Percentiles rank a stretch among this genome's conserved stretches.
These are phyloP conservation scores for Phascolomyces articulosus DNA, from an alignment of 371 early-diverging fungal genomes.

Conservation along the genomic window DNA sequence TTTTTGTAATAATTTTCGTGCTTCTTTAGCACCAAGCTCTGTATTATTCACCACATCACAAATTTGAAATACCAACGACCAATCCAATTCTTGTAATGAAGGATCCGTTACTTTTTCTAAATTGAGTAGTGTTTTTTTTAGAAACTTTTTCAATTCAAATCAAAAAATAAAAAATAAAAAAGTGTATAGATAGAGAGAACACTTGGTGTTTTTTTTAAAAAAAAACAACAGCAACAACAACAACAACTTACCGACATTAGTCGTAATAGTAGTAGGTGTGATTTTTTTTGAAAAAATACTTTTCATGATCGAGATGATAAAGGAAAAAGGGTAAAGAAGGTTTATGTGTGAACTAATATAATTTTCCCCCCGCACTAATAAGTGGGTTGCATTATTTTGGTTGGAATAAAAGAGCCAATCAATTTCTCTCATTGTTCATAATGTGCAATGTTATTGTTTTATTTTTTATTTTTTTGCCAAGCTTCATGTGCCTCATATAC, in stretches of 20 bases:
- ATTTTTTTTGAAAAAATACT: constrained; percentile 48
- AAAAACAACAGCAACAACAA: no score
- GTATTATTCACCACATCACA: constrained; percentile 43
- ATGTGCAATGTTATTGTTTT: no score
- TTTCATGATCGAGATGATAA: constrained; percentile 21
- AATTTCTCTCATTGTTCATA: no score
- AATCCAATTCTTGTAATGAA: constrained; percentile 34
- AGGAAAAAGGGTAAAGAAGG: no score
- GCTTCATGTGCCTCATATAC: no score
- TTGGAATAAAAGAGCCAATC: no score
- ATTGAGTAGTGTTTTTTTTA: background rate
- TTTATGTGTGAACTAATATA: background rate
- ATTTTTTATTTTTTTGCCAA: no score
- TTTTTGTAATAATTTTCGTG: constrained; percentile 52
- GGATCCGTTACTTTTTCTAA: constrained; percentile 39
- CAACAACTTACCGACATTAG: constrained; percentile 33
- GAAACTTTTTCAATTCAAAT: background rate
- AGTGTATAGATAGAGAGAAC: no score
- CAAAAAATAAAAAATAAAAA: no score
- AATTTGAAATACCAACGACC: constrained; percentile 45
- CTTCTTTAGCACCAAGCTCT: constrained; percentile 53
- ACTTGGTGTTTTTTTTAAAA: no score
- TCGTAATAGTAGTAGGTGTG: constrained; percentile 42
- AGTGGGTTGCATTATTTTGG: no score
- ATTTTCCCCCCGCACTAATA: no score